Evolutionary conservation across 441 rosid species (phyloP), one percentile per base, ranked within the genome.

Genomic region (Populus hybrid): DNA sequence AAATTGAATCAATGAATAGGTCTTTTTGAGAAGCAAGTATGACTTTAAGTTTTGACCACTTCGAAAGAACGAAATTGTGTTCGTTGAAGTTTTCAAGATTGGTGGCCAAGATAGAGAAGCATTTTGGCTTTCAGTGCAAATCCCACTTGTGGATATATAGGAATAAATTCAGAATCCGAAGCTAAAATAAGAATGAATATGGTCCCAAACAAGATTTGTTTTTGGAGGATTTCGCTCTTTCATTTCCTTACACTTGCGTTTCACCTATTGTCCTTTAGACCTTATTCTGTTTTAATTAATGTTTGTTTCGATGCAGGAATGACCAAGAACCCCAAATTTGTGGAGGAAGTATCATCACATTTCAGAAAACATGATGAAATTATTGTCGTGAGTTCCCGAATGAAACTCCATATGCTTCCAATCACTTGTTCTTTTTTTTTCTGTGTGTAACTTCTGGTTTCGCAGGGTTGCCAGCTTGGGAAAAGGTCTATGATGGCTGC

Each of bases 391-490:
- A 45, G 94, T 78, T 12, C 7, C 50, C 71, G 20, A 42, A 42
- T 61, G 71, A 40, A 26, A 20, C 8, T 12, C 59, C 16, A 28
- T 56, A 33, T 26, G 4, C 26, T 18, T 10, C 26, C 1, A 3
- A 11, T 10, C 53, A 28, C 24, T 10, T 35, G 9, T 42, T 40
- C 16, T 7, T 31, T 45, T 36, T 33, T 28, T 3, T 9, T n/a
- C 3, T 53, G 29, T 59, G 12, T 56, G 4, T 64, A 70, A 24
- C 26, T 68, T 18, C 61, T 9, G 72, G n/a, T 4, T 3, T 70
- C 23, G 61, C 83, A 95, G 98, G 97, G 99, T 61, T 93, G 97
- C 73, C 93, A 95, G 74, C 75, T 77, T 33, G 99, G 99, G 75
- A 82, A 90, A 65, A 83, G 87, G 71, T 95, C 98, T 70, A 64